phyloP scores from a whole-genome alignment of 1,284 basidiomycete genomes.

The Bondarzewia mesenterica region DNA sequence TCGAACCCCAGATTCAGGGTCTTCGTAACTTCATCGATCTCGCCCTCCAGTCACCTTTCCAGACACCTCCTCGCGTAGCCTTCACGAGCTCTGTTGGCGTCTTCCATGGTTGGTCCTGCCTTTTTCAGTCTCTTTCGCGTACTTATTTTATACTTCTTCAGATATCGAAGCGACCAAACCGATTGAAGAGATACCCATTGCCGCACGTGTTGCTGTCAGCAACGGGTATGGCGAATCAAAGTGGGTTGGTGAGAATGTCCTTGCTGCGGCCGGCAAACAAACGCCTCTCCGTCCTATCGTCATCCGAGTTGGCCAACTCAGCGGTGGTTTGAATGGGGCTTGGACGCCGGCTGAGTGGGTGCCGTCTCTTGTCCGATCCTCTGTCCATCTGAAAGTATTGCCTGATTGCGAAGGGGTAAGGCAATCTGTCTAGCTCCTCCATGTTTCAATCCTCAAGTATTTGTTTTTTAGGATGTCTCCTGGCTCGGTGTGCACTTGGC shows the following conservation, averaged over 20 bases:
- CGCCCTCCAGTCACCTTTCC: neutral
- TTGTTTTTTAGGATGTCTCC: conserved; percentile 10
- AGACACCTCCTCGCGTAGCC: neutral
- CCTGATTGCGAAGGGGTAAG: neutral
- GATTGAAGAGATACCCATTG: neutral
- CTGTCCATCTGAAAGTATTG: neutral
- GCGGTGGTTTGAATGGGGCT: neutral
- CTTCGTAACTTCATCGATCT: neutral
- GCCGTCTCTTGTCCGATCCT: conserved; percentile 19
- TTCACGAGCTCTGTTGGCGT: neutral
- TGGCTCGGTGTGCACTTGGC: conserved; percentile 18
- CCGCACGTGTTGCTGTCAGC: neutral
- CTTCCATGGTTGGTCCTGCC: neutral
- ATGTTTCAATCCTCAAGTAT: no score
- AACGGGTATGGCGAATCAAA: conserved; percentile 1
- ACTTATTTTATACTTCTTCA: neutral
- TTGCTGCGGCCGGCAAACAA: neutral
- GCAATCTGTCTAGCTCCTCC: no score
- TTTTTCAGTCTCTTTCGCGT: neutral
- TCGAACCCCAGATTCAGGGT: neutral
- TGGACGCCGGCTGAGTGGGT: conserved; percentile 1
- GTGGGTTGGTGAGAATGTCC: neutral
- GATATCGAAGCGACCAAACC: neutral
- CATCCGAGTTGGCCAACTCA: conserved; percentile 1
- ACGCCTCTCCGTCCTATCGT: neutral